phyloP scores from a whole-genome alignment of 371 early-diverging fungal genomes.

The Dentiscutata heterogama region DNA sequence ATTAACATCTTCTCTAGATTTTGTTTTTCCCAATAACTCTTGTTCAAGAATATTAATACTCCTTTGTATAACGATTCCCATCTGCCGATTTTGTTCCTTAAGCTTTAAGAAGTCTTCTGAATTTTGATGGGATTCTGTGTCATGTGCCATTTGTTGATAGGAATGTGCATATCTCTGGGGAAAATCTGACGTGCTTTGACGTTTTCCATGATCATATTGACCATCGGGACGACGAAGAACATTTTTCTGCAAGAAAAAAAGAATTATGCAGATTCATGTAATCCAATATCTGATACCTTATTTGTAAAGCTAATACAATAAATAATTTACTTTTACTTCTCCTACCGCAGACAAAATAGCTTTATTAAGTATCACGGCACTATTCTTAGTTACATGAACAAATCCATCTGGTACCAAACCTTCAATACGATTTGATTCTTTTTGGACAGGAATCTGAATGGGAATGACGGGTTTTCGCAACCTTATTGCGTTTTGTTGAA shows the following conservation, averaged over 20 bases:
- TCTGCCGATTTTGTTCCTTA: conserved; percentile 55
- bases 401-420: conserved; percentile 54
- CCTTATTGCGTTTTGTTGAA: conserved; percentile 67
- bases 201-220: conserved; percentile 52
- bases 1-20: conserved; percentile 15
- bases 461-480: conserved; percentile 43
- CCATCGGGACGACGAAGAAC: not conserved
- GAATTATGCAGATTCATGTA: not conserved
- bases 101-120: conserved; percentile 45
- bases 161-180: conserved; percentile 45
- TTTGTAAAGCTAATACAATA: not conserved
- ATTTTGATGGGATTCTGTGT: not conserved
- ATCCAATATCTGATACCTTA: not conserved
- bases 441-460: not conserved
- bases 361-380: conserved; percentile 61
- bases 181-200: conserved; percentile 46
- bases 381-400: conserved; percentile 67
- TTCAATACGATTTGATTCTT: not conserved
- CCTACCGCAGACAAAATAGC: conserved; percentile 71
- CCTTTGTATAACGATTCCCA: conserved; percentile 65
- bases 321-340: conserved; percentile 58
- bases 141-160: conserved; percentile 28
- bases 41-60: conserved; percentile 65
- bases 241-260: conserved; percentile 34
- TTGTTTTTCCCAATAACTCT: conserved; percentile 56